Conservation (phyloP, 768 basidiomycete genomes). For the Pleurotus sapidus region DNA sequence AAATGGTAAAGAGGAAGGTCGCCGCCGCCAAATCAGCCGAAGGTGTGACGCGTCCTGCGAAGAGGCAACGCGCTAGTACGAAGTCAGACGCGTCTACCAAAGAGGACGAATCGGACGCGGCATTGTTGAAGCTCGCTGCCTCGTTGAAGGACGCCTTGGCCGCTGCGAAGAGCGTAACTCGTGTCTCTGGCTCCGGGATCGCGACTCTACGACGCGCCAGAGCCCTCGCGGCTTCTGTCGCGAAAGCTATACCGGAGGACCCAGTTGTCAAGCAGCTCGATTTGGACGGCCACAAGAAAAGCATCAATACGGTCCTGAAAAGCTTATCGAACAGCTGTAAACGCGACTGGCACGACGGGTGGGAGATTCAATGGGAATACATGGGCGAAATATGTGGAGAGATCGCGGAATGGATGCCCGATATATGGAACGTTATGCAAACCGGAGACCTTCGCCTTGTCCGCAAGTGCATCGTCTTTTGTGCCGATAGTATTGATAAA, state of each 20-base stretch:
- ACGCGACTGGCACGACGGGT: neutral
- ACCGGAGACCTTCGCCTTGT: neutral
- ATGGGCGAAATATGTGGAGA: neutral
- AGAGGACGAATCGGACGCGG: no score
- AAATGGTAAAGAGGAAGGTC: no score
- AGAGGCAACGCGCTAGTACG: no score
- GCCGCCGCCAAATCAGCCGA: no score
- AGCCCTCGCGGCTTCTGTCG: neutral
- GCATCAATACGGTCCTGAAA: neutral
- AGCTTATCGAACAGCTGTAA: neutral
- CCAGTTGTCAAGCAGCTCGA: neutral
- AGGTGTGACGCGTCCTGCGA: no score
- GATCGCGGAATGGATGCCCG: neutral
- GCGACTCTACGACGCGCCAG: neutral
- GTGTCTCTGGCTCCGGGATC: neutral
- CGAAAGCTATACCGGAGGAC: neutral
- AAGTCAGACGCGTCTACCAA: no score
- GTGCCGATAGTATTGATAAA: neutral
- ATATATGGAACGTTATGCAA: neutral
- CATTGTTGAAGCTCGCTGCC: no score
- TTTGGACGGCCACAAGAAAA: neutral
- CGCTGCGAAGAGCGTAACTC: neutral
- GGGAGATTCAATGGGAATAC: neutral
- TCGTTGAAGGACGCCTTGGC: no score
- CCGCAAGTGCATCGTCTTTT: neutral